These are phyloP conservation scores for Trichoderma reesei DNA, from an alignment of 495 filamentous ascomycete species.

Conservation along the genomic window DNA sequence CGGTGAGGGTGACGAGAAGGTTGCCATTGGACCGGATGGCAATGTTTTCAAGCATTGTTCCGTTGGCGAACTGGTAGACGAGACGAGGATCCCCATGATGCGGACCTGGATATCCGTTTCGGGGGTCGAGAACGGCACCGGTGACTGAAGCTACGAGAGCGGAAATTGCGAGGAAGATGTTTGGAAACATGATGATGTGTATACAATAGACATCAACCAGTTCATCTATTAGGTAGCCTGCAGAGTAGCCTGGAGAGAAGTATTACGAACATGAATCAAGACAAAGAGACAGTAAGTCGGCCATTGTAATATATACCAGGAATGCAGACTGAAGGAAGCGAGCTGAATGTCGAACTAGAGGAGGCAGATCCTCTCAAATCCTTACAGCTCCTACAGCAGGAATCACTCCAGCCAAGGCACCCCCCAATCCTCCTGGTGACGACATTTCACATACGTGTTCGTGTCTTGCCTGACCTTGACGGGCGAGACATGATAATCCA, in stretches of 20 bases:
- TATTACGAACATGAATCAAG: neutral
- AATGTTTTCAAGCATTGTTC: neutral
- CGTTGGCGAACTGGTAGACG: neutral
- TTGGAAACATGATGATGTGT: neutral
- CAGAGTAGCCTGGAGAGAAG: neutral
- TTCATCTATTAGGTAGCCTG: too few species aligned
- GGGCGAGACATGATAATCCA: neutral
- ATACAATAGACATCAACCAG: too few species aligned
- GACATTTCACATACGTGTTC: too few species aligned
- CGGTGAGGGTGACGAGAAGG: neutral
- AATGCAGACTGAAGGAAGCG: too few species aligned
- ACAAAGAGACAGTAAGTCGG: neutral
- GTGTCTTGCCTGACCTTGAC: too few species aligned
- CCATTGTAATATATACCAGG: too few species aligned
- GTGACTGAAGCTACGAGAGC: neutral
- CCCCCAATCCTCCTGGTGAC: too few species aligned
- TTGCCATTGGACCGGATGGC: neutral
- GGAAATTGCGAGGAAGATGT: neutral
- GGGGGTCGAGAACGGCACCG: neutral
- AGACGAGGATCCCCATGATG: neutral
- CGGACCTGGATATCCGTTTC: neutral
- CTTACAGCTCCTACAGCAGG: too few species aligned
- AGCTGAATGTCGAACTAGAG: neutral
- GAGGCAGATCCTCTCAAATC: neutral
- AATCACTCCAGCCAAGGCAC: too few species aligned